A percentile compares a stretch with the other conserved stretches of the same genome.
Conservation (phyloP, 139 green algal species). For the Diplosphaera chodatii region DNA sequence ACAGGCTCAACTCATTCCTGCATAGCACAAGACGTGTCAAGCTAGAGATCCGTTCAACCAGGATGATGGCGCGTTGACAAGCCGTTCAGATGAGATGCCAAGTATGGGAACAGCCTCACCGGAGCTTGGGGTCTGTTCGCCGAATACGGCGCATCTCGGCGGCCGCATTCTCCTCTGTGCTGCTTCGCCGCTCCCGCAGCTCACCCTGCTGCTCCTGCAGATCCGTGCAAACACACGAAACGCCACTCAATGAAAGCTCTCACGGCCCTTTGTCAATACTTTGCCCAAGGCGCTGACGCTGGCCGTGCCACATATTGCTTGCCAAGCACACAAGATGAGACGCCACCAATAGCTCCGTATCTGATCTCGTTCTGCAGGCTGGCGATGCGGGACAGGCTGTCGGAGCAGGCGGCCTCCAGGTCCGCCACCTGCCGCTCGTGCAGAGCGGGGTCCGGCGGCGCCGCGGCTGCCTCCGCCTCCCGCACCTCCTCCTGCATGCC, state of each 20-base stretch:
- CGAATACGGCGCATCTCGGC: not conserved
- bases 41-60: too few relatives aligned
- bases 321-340: too few relatives aligned
- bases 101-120: too few relatives aligned
- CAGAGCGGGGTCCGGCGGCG: not conserved
- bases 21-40: too few relatives aligned
- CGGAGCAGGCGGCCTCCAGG: not conserved
- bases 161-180: not conserved
- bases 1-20: not conserved
- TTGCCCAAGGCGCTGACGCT: too few relatives aligned
- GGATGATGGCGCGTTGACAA: too few relatives aligned
- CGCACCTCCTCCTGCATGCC: not conserved
- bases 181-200: not conserved
- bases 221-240: not conserved
- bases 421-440: not conserved
- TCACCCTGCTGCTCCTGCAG: not conserved
- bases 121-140: not conserved
- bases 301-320: too few relatives aligned
- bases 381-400: not conserved
- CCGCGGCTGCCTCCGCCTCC: not conserved
- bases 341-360: not conserved
- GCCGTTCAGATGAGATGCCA: too few relatives aligned
- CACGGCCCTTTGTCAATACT: too few relatives aligned
- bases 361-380: not conserved
- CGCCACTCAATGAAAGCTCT: too few relatives aligned